Conservation (phyloP, 768 basidiomycete species). For the Suillus subalutaceus region DNA sequence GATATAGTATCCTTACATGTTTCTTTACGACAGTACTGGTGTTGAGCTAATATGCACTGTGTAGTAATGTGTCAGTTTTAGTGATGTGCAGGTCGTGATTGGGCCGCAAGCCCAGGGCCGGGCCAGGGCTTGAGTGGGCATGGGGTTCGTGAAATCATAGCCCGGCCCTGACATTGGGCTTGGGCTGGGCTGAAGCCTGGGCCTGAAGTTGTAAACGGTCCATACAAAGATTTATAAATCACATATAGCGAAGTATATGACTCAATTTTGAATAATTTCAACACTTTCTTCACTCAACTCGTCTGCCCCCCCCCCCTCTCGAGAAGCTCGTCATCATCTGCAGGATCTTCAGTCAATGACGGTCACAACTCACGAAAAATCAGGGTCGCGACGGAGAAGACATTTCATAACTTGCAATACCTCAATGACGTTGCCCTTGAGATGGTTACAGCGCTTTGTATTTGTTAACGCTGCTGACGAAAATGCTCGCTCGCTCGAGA, state of each 20-base stretch:
- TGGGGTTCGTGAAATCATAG: not conserved
- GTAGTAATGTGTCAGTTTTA: too few species aligned
- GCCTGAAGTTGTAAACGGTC: not conserved
- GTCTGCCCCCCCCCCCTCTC: too few species aligned
- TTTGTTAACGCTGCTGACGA: constrained; percentile 42
- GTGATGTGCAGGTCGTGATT: too few species aligned
- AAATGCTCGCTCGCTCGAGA: constrained; percentile 43
- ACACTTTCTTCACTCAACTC: too few species aligned
- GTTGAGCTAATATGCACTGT: too few species aligned
- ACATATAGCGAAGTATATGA: too few species aligned
- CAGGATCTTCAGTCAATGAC: constrained; percentile 1
- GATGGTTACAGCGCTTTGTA: constrained; percentile 34
- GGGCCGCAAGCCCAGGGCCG: too few species aligned
- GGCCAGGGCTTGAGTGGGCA: not conserved
- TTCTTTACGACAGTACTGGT: too few species aligned
- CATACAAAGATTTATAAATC: too few species aligned
- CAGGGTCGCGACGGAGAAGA: constrained; percentile 22
- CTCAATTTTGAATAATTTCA: not conserved
- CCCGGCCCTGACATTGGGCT: not conserved
- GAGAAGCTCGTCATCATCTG: not conserved
- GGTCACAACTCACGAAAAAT: constrained; percentile 21
- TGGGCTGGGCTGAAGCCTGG: not conserved
- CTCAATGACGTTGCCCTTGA: constrained; percentile 39
- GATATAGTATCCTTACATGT: too few species aligned
- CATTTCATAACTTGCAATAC: constrained; percentile 37